phyloP scores from a whole-genome alignment of 305 asterid genomes.

The Rubia balearica region DNA sequence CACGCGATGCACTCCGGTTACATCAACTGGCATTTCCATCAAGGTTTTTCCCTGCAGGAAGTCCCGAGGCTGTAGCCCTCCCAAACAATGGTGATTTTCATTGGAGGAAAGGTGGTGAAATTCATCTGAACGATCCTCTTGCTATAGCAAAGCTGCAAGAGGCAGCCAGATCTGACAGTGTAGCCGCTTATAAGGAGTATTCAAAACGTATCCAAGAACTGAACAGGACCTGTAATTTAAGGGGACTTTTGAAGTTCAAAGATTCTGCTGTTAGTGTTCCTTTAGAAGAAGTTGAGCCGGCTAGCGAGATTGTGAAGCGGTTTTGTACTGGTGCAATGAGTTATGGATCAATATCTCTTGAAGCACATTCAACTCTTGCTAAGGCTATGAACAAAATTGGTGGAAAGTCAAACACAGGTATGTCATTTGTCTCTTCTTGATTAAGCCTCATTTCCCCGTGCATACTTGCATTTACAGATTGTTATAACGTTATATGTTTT shows the following conservation, averaged over 20 bases:
- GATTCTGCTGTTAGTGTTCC: slow-evolving; percentile 56
- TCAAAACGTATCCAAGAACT: slow-evolving; percentile 79
- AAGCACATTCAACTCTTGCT: slow-evolving; percentile 93
- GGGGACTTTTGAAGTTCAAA: slow-evolving; percentile 92
- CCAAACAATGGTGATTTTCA: slow-evolving; percentile 98
- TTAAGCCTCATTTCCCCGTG: neutral
- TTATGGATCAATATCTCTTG: slow-evolving; percentile 95
- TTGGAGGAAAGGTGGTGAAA: slow-evolving; percentile 98
- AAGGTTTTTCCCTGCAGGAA: slow-evolving; percentile 71
- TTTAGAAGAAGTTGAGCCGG: slow-evolving; percentile 84
- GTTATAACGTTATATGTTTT: neutral
- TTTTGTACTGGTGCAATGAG: slow-evolving; percentile 99
- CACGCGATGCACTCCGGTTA: slow-evolving; percentile 71
- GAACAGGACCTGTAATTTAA: slow-evolving; percentile 80
- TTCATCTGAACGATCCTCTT: slow-evolving; percentile 93
- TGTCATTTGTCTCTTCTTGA: neutral
- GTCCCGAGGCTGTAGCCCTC: slow-evolving; percentile 94
- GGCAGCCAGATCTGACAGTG: slow-evolving; percentile 85
- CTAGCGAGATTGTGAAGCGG: slow-evolving; percentile 90
- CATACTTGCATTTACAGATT: neutral
- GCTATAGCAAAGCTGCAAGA: slow-evolving; percentile 95
- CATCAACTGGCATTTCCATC: slow-evolving; percentile 93
- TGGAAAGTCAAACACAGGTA: slow-evolving; percentile 97
- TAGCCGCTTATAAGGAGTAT: slow-evolving; percentile 90
- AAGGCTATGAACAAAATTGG: slow-evolving; percentile 92